These are phyloP conservation scores for Canavalia ensiformis DNA, from an alignment of 306 rosid species.

Conservation along the genomic window DNA sequence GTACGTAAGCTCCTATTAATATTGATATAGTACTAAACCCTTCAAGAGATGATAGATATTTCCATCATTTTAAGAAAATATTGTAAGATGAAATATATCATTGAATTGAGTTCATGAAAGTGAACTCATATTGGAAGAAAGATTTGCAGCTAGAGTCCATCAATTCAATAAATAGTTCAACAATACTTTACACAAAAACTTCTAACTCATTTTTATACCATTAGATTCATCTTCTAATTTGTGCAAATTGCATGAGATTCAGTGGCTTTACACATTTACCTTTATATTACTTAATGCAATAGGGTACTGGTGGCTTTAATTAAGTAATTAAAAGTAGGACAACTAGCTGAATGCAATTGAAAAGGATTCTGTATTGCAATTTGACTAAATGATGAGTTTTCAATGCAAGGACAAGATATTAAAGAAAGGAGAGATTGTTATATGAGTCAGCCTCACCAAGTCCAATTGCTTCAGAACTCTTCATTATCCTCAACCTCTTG, in stretches of 20 bases:
- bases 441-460: conserved; percentile 60
- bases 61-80: background rate
- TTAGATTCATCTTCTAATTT: background rate
- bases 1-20: background rate
- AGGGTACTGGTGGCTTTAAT: too few species aligned
- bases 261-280: background rate
- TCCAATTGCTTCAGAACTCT: conserved; percentile 96
- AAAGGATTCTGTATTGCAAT: background rate
- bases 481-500: conserved; percentile 94
- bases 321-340: too few species aligned
- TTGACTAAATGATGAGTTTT: background rate
- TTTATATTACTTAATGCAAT: too few species aligned
- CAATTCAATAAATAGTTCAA: background rate
- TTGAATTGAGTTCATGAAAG: background rate
- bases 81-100: background rate
- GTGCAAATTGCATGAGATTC: background rate
- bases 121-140: background rate
- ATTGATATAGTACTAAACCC: background rate
- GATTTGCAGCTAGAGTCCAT: background rate
- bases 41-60: background rate
- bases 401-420: background rate
- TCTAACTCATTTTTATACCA: background rate
- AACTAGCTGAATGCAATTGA: background rate
- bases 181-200: background rate
- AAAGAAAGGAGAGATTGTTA: conserved; percentile 24